Conservation (phyloP, 768 basidiomycete species). For the Mycena filopes region DNA sequence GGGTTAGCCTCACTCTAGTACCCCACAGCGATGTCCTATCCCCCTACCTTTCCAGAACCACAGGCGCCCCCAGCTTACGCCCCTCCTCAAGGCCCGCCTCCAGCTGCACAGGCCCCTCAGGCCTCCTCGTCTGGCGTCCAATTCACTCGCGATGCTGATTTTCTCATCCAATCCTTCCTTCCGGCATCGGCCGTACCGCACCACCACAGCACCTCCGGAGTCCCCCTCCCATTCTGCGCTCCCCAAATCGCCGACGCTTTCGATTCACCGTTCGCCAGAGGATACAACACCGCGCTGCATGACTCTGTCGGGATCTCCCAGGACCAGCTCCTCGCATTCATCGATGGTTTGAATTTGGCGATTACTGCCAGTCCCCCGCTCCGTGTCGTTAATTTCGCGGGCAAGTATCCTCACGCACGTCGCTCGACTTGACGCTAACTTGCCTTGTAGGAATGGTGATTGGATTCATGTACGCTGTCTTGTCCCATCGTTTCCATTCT, state of each 20-base stretch:
- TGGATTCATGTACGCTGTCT: conserved; percentile 35
- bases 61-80: not conserved
- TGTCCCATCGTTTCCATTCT: not conserved
- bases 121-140: conserved; percentile 1
- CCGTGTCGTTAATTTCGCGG: conserved; percentile 33
- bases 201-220: not conserved
- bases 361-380: conserved; percentile 40
- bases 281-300: conserved; percentile 31
- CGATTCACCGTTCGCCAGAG: conserved; percentile 37
- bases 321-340: conserved; percentile 34
- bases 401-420: not conserved
- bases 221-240: conserved; percentile 33
- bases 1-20: too few species aligned
- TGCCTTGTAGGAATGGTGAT: conserved; percentile 20
- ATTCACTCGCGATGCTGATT: conserved; percentile 25
- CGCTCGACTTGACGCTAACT: not conserved
- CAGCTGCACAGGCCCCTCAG: not conserved
- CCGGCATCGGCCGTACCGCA: conserved; percentile 1
- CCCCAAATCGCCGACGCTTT: conserved; percentile 35
- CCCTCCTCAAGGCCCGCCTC: too few species aligned
- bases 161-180: conserved; percentile 24
- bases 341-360: conserved; percentile 39
- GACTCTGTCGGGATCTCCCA: conserved; percentile 28
- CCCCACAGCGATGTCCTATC: too few species aligned
- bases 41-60: not conserved